Evolutionary conservation across 202 grass and related monocot species (phyloP).

Genomic region (Eragrostis tef): DNA sequence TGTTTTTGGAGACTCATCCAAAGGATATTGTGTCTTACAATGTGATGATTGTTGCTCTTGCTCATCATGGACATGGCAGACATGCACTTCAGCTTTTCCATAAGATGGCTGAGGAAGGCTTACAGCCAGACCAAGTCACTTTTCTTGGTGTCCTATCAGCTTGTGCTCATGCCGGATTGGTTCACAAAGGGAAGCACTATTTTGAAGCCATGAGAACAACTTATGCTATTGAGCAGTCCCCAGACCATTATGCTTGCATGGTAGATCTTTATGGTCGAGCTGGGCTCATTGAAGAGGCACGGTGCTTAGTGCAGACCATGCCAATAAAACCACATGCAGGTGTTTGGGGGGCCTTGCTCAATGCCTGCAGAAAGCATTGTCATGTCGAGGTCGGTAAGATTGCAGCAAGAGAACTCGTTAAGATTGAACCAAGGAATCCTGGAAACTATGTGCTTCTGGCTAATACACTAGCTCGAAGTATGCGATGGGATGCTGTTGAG

Average conservation of each 20-base stretch:
- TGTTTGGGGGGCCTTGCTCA: constrained; percentile 77
- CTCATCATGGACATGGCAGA: constrained; percentile 58
- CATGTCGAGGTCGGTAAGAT: constrained; percentile 51
- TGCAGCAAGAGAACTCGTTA: constrained; percentile 55
- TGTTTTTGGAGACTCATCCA: constrained; percentile 47
- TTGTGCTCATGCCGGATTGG: constrained; percentile 66
- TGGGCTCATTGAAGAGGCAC: constrained; percentile 62
- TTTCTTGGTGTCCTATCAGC: constrained; percentile 69
- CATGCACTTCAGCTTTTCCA: constrained; percentile 55
- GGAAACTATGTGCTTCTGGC: constrained; percentile 72
- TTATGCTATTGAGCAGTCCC: constrained; percentile 53
- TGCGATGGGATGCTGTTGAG: constrained; percentile 57
- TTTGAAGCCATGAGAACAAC: constrained; percentile 63
- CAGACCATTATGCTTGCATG: constrained; percentile 73
- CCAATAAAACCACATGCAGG: constrained; percentile 65
- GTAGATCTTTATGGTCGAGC: constrained; percentile 76
- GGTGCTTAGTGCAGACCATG: constrained; percentile 51
- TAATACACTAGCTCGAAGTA: constrained; percentile 57
- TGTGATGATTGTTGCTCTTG: constrained; percentile 66
- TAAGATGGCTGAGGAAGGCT: constrained; percentile 48
- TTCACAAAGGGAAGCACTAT: constrained; percentile 47
- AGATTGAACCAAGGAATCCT: constrained; percentile 64
- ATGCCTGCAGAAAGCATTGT: constrained; percentile 63
- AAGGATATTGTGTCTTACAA: constrained; percentile 77
- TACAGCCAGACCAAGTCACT: constrained; percentile 60